phyloP scores from a whole-genome alignment of 805 yeast genomes.

The Candida anglica region DNA sequence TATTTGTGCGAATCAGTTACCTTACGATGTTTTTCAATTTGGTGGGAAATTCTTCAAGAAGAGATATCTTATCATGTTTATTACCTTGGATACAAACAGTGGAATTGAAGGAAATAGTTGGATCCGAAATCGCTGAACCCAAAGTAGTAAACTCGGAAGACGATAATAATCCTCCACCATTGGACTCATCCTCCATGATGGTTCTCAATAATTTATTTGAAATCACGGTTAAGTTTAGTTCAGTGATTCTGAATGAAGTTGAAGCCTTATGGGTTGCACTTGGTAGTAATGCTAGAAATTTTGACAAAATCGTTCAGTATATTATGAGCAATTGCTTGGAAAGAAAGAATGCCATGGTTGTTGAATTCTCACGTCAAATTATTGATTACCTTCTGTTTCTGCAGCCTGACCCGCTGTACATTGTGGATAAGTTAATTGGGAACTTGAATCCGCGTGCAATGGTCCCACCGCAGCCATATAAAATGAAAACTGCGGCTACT shows the following conservation, averaged over 20 bases:
- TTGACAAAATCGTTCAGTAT: slow-evolving; percentile 67
- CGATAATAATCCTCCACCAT: slow-evolving; percentile 2
- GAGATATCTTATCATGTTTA: slow-evolving; percentile 75
- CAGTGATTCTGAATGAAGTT: slow-evolving; percentile 75
- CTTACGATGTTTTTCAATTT: slow-evolving; percentile 62
- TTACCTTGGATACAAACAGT: slow-evolving; percentile 92
- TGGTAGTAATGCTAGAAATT: slow-evolving; percentile 71
- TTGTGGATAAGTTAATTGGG: slow-evolving; percentile 58
- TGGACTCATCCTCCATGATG: slow-evolving; percentile 48
- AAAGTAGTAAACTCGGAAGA: not conserved
- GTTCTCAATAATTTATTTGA: slow-evolving; percentile 78
- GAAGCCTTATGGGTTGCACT: slow-evolving; percentile 95
- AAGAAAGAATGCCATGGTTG: slow-evolving; percentile 67
- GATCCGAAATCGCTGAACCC: slow-evolving; percentile 1
- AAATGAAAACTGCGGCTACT: not conserved
- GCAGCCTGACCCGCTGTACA: slow-evolving; percentile 42
- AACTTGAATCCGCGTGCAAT: slow-evolving; percentile 81
- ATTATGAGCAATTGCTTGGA: slow-evolving; percentile 64
- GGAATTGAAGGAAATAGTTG: slow-evolving; percentile 41
- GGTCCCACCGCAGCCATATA: slow-evolving; percentile 63
- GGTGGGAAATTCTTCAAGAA: slow-evolving; percentile 56
- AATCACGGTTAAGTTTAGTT: slow-evolving; percentile 74
- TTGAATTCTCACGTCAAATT: slow-evolving; percentile 76
- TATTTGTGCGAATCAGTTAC: slow-evolving; percentile 63
- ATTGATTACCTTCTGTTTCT: slow-evolving; percentile 68